Conservation (phyloP, 2,329 filamentous ascomycete species). For the Aspergillus ochraceoroseus region DNA sequence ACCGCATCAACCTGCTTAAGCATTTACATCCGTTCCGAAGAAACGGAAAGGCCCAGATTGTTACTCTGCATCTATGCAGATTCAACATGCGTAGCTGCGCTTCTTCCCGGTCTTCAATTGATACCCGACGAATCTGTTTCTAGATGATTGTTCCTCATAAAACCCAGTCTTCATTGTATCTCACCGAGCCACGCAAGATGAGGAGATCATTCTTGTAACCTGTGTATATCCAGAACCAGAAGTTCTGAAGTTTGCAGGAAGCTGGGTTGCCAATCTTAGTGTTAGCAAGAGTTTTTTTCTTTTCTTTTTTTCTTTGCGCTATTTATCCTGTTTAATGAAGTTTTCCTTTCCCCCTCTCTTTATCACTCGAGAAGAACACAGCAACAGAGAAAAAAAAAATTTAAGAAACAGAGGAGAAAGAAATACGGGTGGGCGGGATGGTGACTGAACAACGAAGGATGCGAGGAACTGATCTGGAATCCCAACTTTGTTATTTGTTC, state of each 20-base stretch:
- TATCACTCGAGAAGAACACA: constrained; percentile 14
- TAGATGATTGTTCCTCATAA: constrained; percentile 22
- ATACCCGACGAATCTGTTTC: constrained; percentile 35
- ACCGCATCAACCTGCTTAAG: constrained; percentile 70
- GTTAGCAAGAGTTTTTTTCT: constrained; percentile 16
- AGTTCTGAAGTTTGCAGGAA: constrained; percentile 13
- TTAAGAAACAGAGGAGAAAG: constrained; percentile 19
- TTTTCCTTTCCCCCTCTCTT: constrained; percentile 9
- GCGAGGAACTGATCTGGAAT: constrained; percentile 30
- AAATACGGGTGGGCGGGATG: constrained; percentile 17
- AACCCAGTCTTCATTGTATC: constrained; percentile 18
- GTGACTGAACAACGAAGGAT: constrained; percentile 27
- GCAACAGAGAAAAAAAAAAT: constrained; percentile 15
- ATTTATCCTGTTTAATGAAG: constrained; percentile 15
- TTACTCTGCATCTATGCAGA: constrained; percentile 27
- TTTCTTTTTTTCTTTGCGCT: constrained; percentile 14
- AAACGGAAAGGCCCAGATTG: constrained; percentile 23
- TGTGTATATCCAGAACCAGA: constrained; percentile 20
- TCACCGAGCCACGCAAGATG: constrained; percentile 12
- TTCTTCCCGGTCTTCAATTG: constrained; percentile 33
- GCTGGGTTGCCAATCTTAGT: constrained; percentile 15
- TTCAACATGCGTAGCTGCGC: constrained; percentile 22
- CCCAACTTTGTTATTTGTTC: constrained; percentile 27
- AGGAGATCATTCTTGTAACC: constrained; percentile 17
- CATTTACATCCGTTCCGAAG: constrained; percentile 19